A percentile compares a stretch with the other conserved stretches of the same genome.
Evolutionary conservation across 495 filamentous ascomycete species (phyloP).

Genomic region (Aspergillus avenaceus): DNA sequence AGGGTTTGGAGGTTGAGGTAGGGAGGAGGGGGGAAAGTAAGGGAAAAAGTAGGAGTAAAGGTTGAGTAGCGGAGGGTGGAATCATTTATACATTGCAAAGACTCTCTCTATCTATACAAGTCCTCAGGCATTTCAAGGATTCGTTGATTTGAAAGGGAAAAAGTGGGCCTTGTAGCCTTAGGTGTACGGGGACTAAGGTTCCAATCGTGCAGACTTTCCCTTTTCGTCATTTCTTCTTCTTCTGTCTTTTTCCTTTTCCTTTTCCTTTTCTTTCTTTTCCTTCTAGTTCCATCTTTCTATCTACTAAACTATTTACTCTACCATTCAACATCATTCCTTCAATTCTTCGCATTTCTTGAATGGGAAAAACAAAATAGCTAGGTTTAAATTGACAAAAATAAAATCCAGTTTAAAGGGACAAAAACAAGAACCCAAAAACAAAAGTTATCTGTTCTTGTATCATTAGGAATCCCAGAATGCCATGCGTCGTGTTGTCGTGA

Average conservation of each 20-base stretch:
- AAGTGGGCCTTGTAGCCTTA: slow-evolving; percentile 16
- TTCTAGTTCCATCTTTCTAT: not conserved
- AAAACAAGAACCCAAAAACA: no score
- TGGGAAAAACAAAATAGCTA: no score
- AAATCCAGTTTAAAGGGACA: no score
- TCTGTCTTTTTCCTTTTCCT: slow-evolving; percentile 3
- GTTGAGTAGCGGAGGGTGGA: not conserved
- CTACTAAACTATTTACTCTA: not conserved
- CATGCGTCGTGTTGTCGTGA: slow-evolving; percentile 94
- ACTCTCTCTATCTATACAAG: no score
- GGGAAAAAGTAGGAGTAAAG: not conserved
- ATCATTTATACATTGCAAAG: not conserved
- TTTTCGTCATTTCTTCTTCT: slow-evolving; percentile 26
- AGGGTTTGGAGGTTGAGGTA: not conserved
- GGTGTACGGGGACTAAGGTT: slow-evolving; percentile 14
- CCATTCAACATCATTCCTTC: not conserved
- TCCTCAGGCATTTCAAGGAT: no score
- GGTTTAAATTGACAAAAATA: no score
- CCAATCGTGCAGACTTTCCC: slow-evolving; percentile 46
- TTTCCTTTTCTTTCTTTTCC: slow-evolving; percentile 1
- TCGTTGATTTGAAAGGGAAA: no score
- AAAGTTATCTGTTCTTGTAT: no score
- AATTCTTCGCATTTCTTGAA: no score
- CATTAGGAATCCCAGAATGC: no score
- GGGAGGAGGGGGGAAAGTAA: not conserved